Evolutionary conservation across 345 rosid species (phyloP), one percentile per base, ranked within the genome.

Genomic region (Orychophragmus violaceus): DNA sequence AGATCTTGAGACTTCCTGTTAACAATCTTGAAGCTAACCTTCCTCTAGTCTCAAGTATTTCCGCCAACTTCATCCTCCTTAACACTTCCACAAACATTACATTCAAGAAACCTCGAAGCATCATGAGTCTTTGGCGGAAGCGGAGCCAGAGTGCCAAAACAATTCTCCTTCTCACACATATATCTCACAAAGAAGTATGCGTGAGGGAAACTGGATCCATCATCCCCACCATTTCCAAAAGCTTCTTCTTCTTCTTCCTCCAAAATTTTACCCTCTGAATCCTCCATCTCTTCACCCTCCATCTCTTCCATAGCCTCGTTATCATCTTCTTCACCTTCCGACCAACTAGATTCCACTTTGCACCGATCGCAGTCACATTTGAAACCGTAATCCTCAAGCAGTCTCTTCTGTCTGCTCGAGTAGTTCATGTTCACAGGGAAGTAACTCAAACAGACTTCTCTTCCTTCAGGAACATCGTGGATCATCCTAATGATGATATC

Each of bases 381-480:
- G 16, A 93, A 93, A 14, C 96, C 94, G 22, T 93, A 93, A 64
- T 93, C 97, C 69, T 83, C 87, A 2, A 78, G 57, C 79, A 90
- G 56, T 58, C 87, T 80, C 69, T 76, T 81, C 77, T 83, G 94
- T 9, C 98, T 76, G 6, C 57, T 59, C 6, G 81, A 54, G 25
- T 79, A 93, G 61, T 76, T 76, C 70, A 69, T 62, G 77, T 93
- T 87, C n/a, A 93, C 91, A 5, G 98, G 97, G 67, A 93, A 93
- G 72, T 87, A 93, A 56, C 98, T 93, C 74, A 89, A 74, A 74
- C 93, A 92, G 7, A 92, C 82, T 85, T 92, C 93, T 74, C 97
- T 87, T 7, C 94, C 95, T 45, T 78, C 51, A 12, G 91, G 88
- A 29, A 89, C 85, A 71, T 90, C 97, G 58, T 93, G 98, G 24